Conservation (phyloP, 345 rosid genomes). For the Salix viminalis region DNA sequence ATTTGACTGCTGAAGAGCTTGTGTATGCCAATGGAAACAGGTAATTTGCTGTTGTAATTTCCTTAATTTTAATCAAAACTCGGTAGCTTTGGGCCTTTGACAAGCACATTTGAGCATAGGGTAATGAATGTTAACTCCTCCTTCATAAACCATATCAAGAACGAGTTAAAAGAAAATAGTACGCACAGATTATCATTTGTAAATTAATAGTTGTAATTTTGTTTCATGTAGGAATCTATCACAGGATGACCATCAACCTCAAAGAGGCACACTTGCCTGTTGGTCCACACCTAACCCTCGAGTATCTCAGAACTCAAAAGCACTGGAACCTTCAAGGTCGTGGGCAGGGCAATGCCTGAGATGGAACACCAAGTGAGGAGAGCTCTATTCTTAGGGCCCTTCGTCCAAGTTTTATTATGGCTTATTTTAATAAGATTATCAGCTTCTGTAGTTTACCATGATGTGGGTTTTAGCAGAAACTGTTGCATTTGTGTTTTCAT, state of each 20-base stretch:
- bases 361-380: neutral
- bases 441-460: neutral
- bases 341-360: neutral
- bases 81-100: neutral
- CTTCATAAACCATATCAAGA: neutral
- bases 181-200: neutral
- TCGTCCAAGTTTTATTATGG: neutral
- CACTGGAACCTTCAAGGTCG: neutral
- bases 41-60: neutral
- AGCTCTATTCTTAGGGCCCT: neutral
- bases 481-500: neutral
- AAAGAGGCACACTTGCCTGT: neutral
- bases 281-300: neutral
- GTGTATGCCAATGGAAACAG: neutral
- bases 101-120: neutral
- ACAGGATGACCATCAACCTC: neutral
- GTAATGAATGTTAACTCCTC: neutral
- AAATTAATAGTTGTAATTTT: neutral
- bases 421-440: neutral
- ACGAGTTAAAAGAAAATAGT: neutral
- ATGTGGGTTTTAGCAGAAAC: neutral
- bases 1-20: neutral
- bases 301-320: neutral
- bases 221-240: neutral
- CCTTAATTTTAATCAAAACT: neutral